Base-by-base conservation (phyloP, 805 yeast genomes). In the Wickerhamiella parazyma region DNA sequence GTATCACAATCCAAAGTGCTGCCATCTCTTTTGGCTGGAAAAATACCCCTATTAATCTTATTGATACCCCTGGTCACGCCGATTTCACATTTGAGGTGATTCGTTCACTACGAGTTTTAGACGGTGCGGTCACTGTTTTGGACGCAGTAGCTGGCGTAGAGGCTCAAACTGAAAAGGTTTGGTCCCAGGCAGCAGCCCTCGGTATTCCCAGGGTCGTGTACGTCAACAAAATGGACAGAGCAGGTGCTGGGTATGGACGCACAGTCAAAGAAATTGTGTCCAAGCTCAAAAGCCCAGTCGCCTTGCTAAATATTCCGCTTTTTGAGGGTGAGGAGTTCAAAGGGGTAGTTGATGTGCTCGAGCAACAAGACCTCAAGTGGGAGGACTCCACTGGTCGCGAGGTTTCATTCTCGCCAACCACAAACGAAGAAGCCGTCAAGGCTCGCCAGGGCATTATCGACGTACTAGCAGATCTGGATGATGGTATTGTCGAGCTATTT, bases 121-220 rank as follows among this genome's bases (percentile, higher is more conserved):
- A 91, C 63, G 96, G 97, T 3, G 93, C 89, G 1, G 93, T 91
- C 6, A 80, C 94, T 0, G 82, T 91, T 8, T 62, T 91, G 42
- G 98, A 91, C 64, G 94, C 83, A 1, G 97, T 89, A 7, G 96
- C 95, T 2, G 98, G 98, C 10, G 98, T 91, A 1, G 98, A 91
- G 59, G 91, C 97, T 0, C 97, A 91, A 61, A 89, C 98, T 0
- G 96, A 87, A 58, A 89, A 86, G 56, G 97, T 91, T 3, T 91
- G 97, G 96, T 74, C 72, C 49, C 95, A 87, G 60, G 87, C 95
- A 1, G 66, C 64, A 17, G 71, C 70, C 14, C 62, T 78, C 51
- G 60, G 61, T 2, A 76, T 91, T 29, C 97, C 98, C 0, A 71
- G 75, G 40, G 66, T 91, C 10, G 77, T 84, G 10, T 91, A 76